Base-by-base conservation (phyloP, 345 rosid genomes). In the Diplotaxis tenuifolia region DNA sequence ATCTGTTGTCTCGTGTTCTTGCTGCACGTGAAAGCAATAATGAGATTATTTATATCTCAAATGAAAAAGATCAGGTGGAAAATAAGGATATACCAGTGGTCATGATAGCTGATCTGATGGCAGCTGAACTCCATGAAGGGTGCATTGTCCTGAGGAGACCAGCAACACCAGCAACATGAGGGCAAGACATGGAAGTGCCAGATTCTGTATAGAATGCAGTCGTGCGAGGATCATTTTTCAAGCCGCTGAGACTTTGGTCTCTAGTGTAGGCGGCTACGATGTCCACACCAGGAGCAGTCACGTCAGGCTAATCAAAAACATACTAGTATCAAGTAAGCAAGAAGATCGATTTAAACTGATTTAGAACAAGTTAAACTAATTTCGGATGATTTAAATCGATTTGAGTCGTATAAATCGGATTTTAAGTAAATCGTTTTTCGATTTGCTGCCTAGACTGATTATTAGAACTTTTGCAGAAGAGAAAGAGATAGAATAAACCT, bases 111-210 rank as follows among this genome's bases (percentile, higher is more conserved):
- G 9, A 65, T 65, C 38, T 65, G 5, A 65, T 45, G 1, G 68
- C 56, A 65, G 56, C 56, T 23, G 56, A 50, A 45, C 68, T 45
- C 68, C 68, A 65, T 8, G 38, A 15, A 65, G 68, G 38, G 68
- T 65, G 68, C 68, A 45, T 45, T 45, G 56, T 45, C 55, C n/a
- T 65, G 23, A 45, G 69, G 16, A 65, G 69, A 65, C 69, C 69
- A 27, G 4, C 69, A 65, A 65, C 69, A 45, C 69, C 69, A 1
- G 69, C 69, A 47, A 65, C 69, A 27, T 45, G 69, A 65, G 69
- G 57, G 32, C 56, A 65, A 5, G 69, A 45, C 69, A 65, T 25
- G 40, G 57, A 65, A 45, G 69, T 65, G 38, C 69, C 56, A 65
- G 57, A 65, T 45, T 15, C 38, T 45, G 10, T 16, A 25, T 25